These are phyloP conservation scores for Fusarium sp. DNA, from an alignment of 2,329 filamentous ascomycete genomes.

Conservation along the genomic window DNA sequence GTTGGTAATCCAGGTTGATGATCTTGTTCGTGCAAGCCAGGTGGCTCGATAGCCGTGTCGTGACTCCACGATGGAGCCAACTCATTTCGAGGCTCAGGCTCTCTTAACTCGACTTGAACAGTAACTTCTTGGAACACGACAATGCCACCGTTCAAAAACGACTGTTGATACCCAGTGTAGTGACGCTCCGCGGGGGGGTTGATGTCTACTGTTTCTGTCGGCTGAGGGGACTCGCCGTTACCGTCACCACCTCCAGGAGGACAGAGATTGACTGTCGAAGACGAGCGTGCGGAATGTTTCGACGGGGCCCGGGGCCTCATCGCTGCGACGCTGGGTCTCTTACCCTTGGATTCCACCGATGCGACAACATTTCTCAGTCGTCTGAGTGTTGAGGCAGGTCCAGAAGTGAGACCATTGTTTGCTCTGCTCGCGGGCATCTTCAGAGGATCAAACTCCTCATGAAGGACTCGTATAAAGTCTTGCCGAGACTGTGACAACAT, in stretches of 20 bases:
- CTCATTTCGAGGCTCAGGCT: constrained; percentile 1
- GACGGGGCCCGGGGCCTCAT: background rate
- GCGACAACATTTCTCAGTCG: background rate
- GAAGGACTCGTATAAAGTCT: constrained; percentile 69
- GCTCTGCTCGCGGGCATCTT: constrained; percentile 15
- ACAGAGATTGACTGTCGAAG: constrained; percentile 19
- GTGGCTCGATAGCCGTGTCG: constrained; percentile 6
- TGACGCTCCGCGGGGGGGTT: background rate
- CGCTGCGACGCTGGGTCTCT: background rate
- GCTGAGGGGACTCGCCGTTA: background rate
- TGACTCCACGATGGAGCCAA: constrained; percentile 12
- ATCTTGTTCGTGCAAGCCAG: background rate
- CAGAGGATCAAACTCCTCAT: constrained; percentile 67
- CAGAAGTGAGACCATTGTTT: constrained; percentile 23
- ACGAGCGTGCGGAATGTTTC: constrained; percentile 7
- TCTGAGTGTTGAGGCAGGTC: constrained; percentile 9
- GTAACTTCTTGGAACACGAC: constrained; percentile 29
- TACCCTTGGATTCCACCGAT: background rate
- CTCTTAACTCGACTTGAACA: constrained; percentile 14
- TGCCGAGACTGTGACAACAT: constrained; percentile 69
- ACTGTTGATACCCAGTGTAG: constrained; percentile 1
- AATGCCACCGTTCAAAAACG: constrained; percentile 13
- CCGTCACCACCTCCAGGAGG: background rate
- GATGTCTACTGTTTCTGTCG: background rate
- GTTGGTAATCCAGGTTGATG: constrained; percentile 1